Conservation (phyloP, 768 basidiomycete genomes). For the Suillus ampliporus region DNA sequence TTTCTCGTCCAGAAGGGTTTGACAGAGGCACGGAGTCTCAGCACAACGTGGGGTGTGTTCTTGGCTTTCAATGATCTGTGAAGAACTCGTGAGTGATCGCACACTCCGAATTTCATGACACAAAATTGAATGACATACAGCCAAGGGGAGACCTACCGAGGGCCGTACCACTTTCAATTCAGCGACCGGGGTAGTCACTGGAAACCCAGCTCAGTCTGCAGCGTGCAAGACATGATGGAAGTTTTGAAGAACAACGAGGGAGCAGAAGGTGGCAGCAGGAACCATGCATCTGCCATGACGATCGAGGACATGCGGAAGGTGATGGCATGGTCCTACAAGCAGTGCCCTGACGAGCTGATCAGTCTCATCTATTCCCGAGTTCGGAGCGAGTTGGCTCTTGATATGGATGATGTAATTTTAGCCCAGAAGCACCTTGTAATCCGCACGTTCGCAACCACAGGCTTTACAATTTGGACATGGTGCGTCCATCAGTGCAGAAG, state of each 20-base stretch:
- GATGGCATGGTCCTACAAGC: constrained; percentile 34
- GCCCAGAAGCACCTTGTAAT: no score
- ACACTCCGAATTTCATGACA: no score
- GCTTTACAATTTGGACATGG: no score
- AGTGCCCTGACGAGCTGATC: constrained; percentile 19
- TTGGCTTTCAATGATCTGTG: constrained; percentile 3
- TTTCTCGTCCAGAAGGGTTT: constrained; percentile 40
- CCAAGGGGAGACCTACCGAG: constrained; percentile 27
- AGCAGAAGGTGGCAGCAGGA: constrained; percentile 20
- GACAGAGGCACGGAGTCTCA: constrained; percentile 20
- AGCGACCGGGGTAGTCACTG: constrained; percentile 26
- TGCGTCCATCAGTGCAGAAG: no score
- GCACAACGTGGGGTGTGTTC: constrained; percentile 31
- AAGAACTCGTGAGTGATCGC: no score
- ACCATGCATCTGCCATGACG: constrained; percentile 27
- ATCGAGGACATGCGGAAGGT: constrained; percentile 35
- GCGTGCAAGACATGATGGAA: constrained; percentile 30
- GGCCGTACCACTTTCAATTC: constrained; percentile 28
- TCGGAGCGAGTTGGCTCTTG: no score
- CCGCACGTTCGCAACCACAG: no score
- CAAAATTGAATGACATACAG: neutral
- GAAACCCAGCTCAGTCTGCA: constrained; percentile 34
- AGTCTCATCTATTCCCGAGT: neutral
- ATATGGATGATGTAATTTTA: no score
- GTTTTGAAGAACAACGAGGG: constrained; percentile 25